Evolutionary conservation across 371 early-diverging fungal genomes (phyloP), one percentile per base, ranked within the genome.

Genomic region (Saksenaea oblongispora): DNA sequence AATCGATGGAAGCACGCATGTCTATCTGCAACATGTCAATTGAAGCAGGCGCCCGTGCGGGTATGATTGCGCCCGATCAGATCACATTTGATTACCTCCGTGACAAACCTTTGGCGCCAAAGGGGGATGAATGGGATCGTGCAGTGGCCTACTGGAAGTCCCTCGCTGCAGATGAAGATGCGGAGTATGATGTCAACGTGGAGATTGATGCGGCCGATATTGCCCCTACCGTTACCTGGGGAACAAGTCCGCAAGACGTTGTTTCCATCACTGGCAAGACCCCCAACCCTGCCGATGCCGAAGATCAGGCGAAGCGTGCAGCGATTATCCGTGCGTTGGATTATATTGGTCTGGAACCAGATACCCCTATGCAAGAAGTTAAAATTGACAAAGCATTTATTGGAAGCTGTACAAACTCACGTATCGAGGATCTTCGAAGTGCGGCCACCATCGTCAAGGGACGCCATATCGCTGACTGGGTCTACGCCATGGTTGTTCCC

Each of bases 21-120:
- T 87, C 89, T 13, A 84, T 89, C 41, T 85, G 84, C 74, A 89
- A 89, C 76, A 89, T 89, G 89, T 78, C 88, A 15, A 89, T 89
- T 64, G 89, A 89, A 65, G 89, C 83, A 17, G 89, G 89, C 62
- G 89, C 89, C 36, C 83, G 89, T 59, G 87, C 89, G 31, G 89
- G 89, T 62, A 86, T 89, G 88, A 82, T 89, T 63, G 87, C 88
- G 8, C 88, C 89, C 26, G 89, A 89, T 74, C 77, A 87, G 24
- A 79, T 76, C 42, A 89, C 89, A 5, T 89, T 84, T 67, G 85
- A 83, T 26, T 89, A 89, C 64, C 78, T 89, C 39, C 75, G 79
- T 56, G 74, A 67, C 51, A 80, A 86, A n/a, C 89, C 89, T 18
- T 66, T 89, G 34, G 85, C 87, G 22, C 89, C 89, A 31, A 79